Evolutionary conservation across 1,284 basidiomycete genomes (phyloP).

Genomic region (Trichosporon sp.): DNA sequence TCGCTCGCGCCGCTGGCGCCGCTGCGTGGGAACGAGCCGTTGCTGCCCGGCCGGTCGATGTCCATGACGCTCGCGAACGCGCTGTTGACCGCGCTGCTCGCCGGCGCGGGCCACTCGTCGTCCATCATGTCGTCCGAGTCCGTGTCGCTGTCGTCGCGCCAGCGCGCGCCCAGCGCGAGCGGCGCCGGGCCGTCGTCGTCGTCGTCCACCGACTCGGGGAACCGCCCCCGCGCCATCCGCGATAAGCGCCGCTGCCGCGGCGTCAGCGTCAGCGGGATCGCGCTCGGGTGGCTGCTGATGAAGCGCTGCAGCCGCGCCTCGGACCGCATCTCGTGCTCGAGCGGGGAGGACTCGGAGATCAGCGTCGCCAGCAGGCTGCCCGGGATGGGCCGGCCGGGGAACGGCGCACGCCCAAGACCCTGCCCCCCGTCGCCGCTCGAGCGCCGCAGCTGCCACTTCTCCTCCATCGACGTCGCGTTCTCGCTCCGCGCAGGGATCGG

Average conservation of each 20-base stretch:
- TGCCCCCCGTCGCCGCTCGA: neutral
- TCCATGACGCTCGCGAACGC: constrained; percentile 48
- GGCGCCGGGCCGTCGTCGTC: constrained; percentile 39
- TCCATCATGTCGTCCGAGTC: constrained; percentile 37
- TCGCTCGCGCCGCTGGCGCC: constrained; percentile 17
- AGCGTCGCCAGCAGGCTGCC: constrained; percentile 43
- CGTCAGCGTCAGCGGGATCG: constrained; percentile 34
- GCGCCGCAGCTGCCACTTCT: neutral
- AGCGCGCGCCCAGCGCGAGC: constrained; percentile 8
- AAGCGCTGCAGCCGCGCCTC: constrained; percentile 43
- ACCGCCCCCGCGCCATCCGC: constrained; percentile 34
- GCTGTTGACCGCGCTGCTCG: constrained; percentile 35
- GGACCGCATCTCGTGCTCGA: constrained; percentile 47
- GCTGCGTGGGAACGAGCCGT: constrained; percentile 9
- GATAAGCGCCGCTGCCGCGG: constrained; percentile 35
- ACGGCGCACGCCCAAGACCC: constrained; percentile 12
- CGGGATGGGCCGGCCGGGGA: constrained; percentile 37
- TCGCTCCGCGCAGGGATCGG: constrained; percentile 15
- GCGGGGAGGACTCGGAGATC: constrained; percentile 40
- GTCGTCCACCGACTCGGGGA: constrained; percentile 46
- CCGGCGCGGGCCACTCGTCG: constrained; percentile 13
- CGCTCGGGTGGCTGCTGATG: constrained; percentile 36
- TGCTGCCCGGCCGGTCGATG: constrained; percentile 36
- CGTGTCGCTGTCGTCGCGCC: constrained; percentile 34
- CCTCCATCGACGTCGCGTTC: constrained; percentile 3